Evolutionary conservation across 1,284 basidiomycete species (phyloP).

Genomic region (Cystobasidium slooffiae): DNA sequence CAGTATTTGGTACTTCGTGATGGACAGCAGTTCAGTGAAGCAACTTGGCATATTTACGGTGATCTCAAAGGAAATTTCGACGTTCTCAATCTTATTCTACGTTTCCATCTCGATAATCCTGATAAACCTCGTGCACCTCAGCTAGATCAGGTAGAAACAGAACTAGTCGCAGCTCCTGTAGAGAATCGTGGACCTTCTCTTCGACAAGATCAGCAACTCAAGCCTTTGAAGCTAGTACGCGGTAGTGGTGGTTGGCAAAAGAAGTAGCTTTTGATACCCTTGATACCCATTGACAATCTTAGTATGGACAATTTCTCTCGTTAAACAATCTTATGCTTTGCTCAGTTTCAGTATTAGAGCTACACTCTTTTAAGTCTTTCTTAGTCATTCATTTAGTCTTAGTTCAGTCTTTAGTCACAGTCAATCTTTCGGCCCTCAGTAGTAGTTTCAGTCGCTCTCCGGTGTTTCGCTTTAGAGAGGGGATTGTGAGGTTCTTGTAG

Average conservation of each 20-base stretch:
- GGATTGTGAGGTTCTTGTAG: too few relatives aligned
- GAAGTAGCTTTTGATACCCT: too few relatives aligned
- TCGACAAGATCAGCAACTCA: slow-evolving; percentile 13
- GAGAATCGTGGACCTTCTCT: not conserved
- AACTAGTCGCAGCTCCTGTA: not conserved
- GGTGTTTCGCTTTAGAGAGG: too few relatives aligned
- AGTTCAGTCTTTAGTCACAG: too few relatives aligned
- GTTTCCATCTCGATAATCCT: not conserved
- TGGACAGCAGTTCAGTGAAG: not conserved
- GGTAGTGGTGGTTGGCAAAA: not conserved
- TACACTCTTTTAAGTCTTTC: too few relatives aligned
- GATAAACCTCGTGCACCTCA: slow-evolving; percentile 1
- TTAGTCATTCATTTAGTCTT: too few relatives aligned
- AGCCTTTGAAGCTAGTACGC: slow-evolving; percentile 4
- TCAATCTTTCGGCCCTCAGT: too few relatives aligned
- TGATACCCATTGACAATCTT: too few relatives aligned
- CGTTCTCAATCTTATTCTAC: not conserved
- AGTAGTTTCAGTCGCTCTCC: too few relatives aligned
- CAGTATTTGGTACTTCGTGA: not conserved
- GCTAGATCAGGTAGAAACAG: not conserved
- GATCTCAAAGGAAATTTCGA: not conserved
- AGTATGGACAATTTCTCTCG: too few relatives aligned
- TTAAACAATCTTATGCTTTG: too few relatives aligned
- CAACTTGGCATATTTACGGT: not conserved
- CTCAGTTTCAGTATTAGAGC: too few relatives aligned